Evolutionary conservation across 371 early-diverging fungal species (phyloP).

Genomic region (Dichotomocladium elegans): DNA sequence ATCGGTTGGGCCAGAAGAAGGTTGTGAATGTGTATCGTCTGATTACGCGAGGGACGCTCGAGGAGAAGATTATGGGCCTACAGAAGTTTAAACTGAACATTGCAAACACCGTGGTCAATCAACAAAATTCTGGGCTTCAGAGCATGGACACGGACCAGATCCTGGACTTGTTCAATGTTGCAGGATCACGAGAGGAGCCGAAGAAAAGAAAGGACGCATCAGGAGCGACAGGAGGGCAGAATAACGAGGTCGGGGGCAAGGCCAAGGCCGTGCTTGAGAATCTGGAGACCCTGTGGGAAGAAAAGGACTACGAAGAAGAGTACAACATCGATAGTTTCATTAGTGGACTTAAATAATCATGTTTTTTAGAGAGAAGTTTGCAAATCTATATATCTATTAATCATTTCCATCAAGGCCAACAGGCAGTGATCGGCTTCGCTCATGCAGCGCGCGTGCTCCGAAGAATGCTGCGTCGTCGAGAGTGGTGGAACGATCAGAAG

Average conservation of each 20-base stretch:
- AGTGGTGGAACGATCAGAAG: no score
- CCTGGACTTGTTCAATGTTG: conserved; percentile 85
- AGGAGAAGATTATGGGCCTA: conserved; percentile 96
- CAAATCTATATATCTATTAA: no score
- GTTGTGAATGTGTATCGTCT: conserved; percentile 95
- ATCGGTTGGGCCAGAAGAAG: conserved; percentile 96
- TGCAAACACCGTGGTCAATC: conserved; percentile 96
- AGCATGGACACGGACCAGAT: conserved; percentile 96
- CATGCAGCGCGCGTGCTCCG: no score
- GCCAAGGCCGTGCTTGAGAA: conserved; percentile 84
- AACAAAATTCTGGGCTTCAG: conserved; percentile 92
- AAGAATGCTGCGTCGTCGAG: no score
- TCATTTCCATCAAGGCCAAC: no score
- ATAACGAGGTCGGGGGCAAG: conserved; percentile 22
- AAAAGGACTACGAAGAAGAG: conserved; percentile 92
- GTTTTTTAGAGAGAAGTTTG: no score
- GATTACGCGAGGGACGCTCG: conserved; percentile 88
- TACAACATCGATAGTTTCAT: conserved; percentile 82
- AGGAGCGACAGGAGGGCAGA: conserved; percentile 8
- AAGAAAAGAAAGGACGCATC: conserved; percentile 29
- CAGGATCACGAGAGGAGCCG: conserved; percentile 32
- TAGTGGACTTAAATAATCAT: conserved; percentile 64
- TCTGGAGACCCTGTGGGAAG: conserved; percentile 89
- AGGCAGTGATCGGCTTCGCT: no score
- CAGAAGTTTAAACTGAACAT: conserved; percentile 99